Evolutionary conservation across 345 rosid species (phyloP), one percentile per base, ranked within the genome.

Genomic region (Reutealis trisperma): DNA sequence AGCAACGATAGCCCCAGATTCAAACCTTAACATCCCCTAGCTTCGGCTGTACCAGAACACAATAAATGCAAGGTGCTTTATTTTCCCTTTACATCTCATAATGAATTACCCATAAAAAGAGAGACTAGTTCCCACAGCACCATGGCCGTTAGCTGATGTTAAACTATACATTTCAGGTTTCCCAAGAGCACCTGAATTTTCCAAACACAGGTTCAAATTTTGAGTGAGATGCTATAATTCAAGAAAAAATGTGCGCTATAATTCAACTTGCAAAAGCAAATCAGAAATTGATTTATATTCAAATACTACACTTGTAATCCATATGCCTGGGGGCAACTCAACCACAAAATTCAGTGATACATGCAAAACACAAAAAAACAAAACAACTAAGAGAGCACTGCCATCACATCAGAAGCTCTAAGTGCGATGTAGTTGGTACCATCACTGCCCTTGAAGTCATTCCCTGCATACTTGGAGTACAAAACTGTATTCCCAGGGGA

Each of bases 401-500:
- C 98, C 95, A 96, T 92, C 27, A 96, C 90, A 84, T 96, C 98
- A 19, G 97, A 82, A 63, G 83, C 95, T 85, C 91, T 89, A 10
- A 96, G 82, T 22, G 93, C 98, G 74, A 94, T 91, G 84, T 92
- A 96, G 82, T 87, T 87, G 41, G 89, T 60, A 13, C 95, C 98
- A 44, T 96, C 97, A 41, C 75, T 87, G 49, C 91, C 92, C 88
- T 91, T 89, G 84, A 91, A 94, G 78, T 92, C 99, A 37, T 90
- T 94, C 22, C 98, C 98, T 0, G 97, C 97, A 30, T 94, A 94
- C 88, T 94, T 94, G 66, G 99, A 90, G 88, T 88, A 92, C 74
- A 96, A 80, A 52, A 96, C 97, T 3, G 97, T 86, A 89, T 81
- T 88, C 60, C 98, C 98, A 1, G 91, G 80, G 2, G 87, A 61